These are phyloP conservation scores for Monosporascus sp. DNA, from an alignment of 2,329 filamentous ascomycete species.

Conservation along the genomic window DNA sequence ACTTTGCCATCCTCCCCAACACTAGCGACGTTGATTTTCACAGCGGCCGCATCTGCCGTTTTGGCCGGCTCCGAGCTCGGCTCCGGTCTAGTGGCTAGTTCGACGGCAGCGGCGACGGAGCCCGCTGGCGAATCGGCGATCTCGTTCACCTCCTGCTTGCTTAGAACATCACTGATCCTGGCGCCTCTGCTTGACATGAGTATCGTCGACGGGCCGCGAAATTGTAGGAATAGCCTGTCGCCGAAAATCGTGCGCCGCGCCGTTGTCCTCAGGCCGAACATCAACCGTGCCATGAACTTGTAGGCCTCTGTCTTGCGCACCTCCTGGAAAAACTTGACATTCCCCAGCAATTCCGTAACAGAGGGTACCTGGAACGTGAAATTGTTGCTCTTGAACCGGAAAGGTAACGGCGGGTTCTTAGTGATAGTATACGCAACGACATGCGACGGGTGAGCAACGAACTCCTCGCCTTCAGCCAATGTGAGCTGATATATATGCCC, in stretches of 20 bases:
- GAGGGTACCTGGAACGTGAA: constrained; percentile 76
- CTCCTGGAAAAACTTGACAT: constrained; percentile 65
- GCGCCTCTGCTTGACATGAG: constrained; percentile 84
- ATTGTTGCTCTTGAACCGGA: constrained; percentile 75
- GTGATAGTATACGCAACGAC: constrained; percentile 85
- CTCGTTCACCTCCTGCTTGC: constrained; percentile 76
- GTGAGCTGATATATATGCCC: constrained; percentile 87
- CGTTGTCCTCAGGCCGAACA: constrained; percentile 69
- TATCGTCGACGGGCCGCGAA: constrained; percentile 79
- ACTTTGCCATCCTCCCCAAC: constrained; percentile 60
- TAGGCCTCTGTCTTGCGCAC: constrained; percentile 69
- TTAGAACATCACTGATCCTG: constrained; percentile 71
- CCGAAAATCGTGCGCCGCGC: constrained; percentile 84
- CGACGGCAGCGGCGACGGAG: constrained; percentile 54
- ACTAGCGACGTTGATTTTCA: constrained; percentile 49
- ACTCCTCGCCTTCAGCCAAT: constrained; percentile 77
- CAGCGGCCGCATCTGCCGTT: constrained; percentile 29
- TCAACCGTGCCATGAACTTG: constrained; percentile 58
- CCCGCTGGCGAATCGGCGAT: constrained; percentile 79
- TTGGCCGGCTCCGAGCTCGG: constrained; percentile 20
- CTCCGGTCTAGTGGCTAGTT: constrained; percentile 36
- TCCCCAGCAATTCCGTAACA: constrained; percentile 58
- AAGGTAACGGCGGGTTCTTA: constrained; percentile 69
- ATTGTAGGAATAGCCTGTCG: constrained; percentile 85
- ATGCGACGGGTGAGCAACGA: constrained; percentile 85